Base-by-base conservation (phyloP, 345 rosid species). In the Murraya paniculata region DNA sequence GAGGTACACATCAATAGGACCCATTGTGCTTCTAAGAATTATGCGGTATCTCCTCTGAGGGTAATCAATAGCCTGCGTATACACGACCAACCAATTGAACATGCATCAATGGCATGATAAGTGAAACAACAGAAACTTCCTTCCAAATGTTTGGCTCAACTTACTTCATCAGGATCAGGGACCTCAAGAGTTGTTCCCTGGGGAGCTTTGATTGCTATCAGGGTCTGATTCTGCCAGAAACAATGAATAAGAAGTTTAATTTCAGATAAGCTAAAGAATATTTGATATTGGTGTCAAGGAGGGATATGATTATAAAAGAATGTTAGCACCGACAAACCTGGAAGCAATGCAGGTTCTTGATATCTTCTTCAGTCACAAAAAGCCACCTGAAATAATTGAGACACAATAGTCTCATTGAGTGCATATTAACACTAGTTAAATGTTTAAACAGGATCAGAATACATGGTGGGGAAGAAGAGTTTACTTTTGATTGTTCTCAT, bases 101-200 rank as follows among this genome's bases (percentile, higher is more conserved):
- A 75, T 74, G 78, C 76, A 71, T 81, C 72, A 71, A 81, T 79
- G 75, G 31, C 71, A 78, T 41, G 71, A 68, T 74, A 48, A 74
- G 72, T 55, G 68, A 24, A 75, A 67, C 31, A 59, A 60, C 70
- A 48, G 9, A 30, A 35, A 39, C 58, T 38, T 53, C 31, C 31
- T 45, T 68, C 62, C 5, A 27, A 64, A 36, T 71, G 64, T 76
- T 33, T 61, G 73, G 62, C 27, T 25, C 38, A 41, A 81, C 93
- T 86, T 86, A 96, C 98, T 79, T 94, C 98, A 81, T 90, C 93
- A 30, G 97, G 98, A 88, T 96, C 97, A 41, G 95, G 98, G 64
- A 96, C 97, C 89, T 94, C 98, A 80, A 96, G 81, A 21, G 99
- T 96, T 66, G 99, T 96, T 78, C 99, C 98, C 79, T 96, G 97